phyloP scores from a whole-genome alignment of 83 land plant genomes.

The Isoetes engelmannii region DNA sequence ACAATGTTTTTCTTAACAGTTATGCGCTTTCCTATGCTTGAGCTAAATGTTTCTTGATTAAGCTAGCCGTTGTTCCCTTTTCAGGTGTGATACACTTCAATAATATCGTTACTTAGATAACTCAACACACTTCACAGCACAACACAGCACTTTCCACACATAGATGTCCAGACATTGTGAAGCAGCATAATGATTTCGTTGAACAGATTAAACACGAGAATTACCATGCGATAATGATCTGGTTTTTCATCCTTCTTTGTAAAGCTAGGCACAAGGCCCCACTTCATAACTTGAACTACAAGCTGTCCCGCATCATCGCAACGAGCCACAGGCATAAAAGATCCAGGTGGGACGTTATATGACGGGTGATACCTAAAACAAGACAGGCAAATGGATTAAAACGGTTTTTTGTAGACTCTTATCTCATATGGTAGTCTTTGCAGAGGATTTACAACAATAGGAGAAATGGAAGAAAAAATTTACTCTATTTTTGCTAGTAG shows the following conservation, averaged over 20 bases:
- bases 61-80: too few species aligned
- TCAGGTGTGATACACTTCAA: too few species aligned
- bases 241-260: slow-evolving; percentile 80
- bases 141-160: neutral
- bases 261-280: slow-evolving; percentile 94
- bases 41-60: neutral
- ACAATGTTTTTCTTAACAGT: neutral
- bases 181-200: neutral
- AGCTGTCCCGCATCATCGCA: slow-evolving; percentile 32
- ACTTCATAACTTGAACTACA: slow-evolving; percentile 85
- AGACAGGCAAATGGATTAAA: neutral
- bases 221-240: slow-evolving; percentile 81
- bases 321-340: slow-evolving; percentile 65
- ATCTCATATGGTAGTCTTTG: neutral
- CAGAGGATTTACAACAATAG: neutral
- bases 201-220: neutral
- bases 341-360: slow-evolving; percentile 84
- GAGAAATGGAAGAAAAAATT: neutral
- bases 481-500: neutral
- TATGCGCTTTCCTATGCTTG: neutral
- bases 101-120: neutral
- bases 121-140: neutral
- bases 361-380: slow-evolving; percentile 70
- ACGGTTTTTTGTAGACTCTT: neutral
- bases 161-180: neutral